These are phyloP conservation scores for Halenospora varia DNA, from an alignment of 495 filamentous ascomycete species.

Conservation along the genomic window DNA sequence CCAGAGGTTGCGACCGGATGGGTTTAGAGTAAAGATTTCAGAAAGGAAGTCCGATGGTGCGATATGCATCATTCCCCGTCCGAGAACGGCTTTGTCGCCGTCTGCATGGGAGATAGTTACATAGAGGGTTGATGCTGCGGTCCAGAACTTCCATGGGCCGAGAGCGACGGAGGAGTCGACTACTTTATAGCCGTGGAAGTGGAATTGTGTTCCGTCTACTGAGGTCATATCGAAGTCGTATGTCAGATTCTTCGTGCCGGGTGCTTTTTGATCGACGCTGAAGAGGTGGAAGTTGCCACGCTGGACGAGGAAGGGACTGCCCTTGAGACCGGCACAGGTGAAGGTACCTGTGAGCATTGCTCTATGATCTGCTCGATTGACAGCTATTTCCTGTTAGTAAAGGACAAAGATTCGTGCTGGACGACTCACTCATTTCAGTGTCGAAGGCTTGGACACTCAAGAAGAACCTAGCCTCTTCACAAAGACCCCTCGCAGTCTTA, in stretches of 20 bases:
- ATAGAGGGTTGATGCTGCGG: constrained; percentile 60
- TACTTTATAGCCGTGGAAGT: constrained; percentile 60
- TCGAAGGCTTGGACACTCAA: constrained; percentile 55
- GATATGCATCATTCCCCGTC: constrained; percentile 58
- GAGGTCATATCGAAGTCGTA: constrained; percentile 60
- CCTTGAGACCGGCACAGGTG: constrained; percentile 50
- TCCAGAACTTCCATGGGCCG: constrained; percentile 50
- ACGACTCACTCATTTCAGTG: constrained; percentile 29
- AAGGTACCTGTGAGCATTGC: constrained; percentile 61
- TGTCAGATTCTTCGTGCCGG: constrained; percentile 53
- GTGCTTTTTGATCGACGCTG: constrained; percentile 43
- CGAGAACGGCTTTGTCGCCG: constrained; percentile 36
- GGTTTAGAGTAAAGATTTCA: constrained; percentile 52
- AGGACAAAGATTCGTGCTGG: not conserved
- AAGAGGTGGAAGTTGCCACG: constrained; percentile 57
- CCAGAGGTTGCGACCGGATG: constrained; percentile 42
- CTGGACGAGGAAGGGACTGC: constrained; percentile 57
- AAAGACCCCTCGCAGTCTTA: constrained; percentile 44
- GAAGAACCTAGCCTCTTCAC: constrained; percentile 56
- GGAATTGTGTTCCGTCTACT: constrained; percentile 43
- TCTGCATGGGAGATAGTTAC: constrained; percentile 41
- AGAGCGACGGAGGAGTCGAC: constrained; percentile 57
- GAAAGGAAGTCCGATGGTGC: constrained; percentile 48
- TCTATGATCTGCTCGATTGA: constrained; percentile 43
- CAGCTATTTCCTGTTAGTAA: constrained; percentile 14